Percentiles rank a stretch among this genome's conserved stretches.
Evolutionary conservation across 31 red algal species (phyloP).

Genomic region (Odonthalia washingtoniensis): DNA sequence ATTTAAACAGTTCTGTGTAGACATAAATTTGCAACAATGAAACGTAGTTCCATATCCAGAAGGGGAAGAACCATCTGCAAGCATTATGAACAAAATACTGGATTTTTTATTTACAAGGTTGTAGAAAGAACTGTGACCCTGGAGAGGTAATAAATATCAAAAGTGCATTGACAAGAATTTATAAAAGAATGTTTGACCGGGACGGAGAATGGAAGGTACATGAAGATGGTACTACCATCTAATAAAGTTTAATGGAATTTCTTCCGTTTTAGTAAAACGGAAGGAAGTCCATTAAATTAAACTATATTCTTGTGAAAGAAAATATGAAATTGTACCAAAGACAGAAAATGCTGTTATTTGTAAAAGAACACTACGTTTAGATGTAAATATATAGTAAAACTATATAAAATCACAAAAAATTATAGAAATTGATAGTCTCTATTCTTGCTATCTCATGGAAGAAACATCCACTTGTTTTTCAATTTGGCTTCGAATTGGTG

Average conservation of each 20-base stretch:
- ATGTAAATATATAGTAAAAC: conserved; percentile 11
- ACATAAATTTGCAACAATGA: background rate
- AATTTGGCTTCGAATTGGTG: conserved; percentile 29
- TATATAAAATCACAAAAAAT: background rate
- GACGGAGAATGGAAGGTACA: background rate
- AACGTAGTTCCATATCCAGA: background rate
- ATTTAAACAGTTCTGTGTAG: background rate
- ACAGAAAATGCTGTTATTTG: background rate
- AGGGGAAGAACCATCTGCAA: background rate
- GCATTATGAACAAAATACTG: background rate
- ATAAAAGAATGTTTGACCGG: background rate
- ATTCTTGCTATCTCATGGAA: background rate
- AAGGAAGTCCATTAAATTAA: background rate
- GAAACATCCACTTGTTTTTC: conserved; percentile 4
- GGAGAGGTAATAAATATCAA: conserved; percentile 1
- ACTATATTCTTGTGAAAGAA: background rate
- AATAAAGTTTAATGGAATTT: too few species aligned
- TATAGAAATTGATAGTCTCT: background rate
- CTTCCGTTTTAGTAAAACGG: too few species aligned
- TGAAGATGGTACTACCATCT: background rate
- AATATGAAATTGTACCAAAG: conserved; percentile 13
- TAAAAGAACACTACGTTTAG: background rate
- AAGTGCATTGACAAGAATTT: conserved; percentile 22
- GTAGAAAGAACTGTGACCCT: conserved; percentile 17
- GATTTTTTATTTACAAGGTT: conserved; percentile 31